phyloP scores from a whole-genome alignment of 2,329 filamentous ascomycete genomes.

The Phyllosticta capitalensis region DNA sequence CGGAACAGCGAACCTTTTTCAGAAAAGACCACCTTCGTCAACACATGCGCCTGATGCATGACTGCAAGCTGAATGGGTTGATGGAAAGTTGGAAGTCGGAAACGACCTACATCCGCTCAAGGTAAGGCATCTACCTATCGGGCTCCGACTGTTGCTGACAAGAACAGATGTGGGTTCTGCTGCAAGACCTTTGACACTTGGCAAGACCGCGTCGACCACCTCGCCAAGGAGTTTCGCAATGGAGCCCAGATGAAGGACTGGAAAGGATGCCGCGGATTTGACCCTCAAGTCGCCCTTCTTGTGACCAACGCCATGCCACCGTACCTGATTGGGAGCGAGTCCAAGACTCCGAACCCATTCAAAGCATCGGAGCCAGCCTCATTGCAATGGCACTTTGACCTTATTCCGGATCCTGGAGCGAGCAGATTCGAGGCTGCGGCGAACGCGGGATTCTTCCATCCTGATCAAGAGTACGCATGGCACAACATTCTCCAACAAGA shows the following conservation, averaged over 20 bases:
- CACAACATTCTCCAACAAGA: background rate
- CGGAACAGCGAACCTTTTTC: slow-evolving; percentile 54
- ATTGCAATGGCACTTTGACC: slow-evolving; percentile 19
- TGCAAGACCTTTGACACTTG: slow-evolving; percentile 38
- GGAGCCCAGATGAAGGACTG: slow-evolving; percentile 45
- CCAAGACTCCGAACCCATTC: slow-evolving; percentile 27
- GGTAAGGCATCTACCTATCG: background rate
- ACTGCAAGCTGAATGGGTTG: slow-evolving; percentile 49
- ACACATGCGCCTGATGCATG: slow-evolving; percentile 51
- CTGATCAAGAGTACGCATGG: background rate
- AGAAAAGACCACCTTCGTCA: slow-evolving; percentile 55
- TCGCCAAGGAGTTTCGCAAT: slow-evolving; percentile 46
- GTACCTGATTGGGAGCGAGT: slow-evolving; percentile 41
- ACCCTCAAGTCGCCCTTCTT: slow-evolving; percentile 37
- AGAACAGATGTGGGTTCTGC: slow-evolving; percentile 46
- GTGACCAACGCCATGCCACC: slow-evolving; percentile 44
- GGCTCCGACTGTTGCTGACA: slow-evolving; percentile 14
- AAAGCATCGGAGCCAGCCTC: slow-evolving; percentile 32
- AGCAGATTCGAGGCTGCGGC: slow-evolving; percentile 2
- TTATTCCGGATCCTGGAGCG: slow-evolving; percentile 16
- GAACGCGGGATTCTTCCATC: slow-evolving; percentile 2
- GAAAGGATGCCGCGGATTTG: slow-evolving; percentile 46
- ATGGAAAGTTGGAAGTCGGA: slow-evolving; percentile 58
- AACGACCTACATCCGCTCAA: slow-evolving; percentile 36
- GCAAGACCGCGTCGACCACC: slow-evolving; percentile 43